Base-by-base conservation (phyloP, 441 rosid genomes). In the Breynia disticha region DNA sequence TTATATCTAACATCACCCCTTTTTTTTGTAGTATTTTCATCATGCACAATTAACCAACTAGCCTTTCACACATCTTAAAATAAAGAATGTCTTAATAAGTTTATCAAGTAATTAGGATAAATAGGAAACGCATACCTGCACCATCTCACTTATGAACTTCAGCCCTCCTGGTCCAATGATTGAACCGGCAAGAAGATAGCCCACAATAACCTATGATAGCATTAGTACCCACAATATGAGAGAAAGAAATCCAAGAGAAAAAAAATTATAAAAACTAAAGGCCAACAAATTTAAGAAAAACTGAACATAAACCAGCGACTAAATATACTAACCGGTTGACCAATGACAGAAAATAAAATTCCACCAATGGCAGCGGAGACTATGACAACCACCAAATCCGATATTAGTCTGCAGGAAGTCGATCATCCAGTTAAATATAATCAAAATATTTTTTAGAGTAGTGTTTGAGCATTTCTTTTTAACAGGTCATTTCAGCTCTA, bases 291-390 rank as follows among this genome's bases (percentile, higher is more conserved):
- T 57, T n/a, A 42, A 28, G 48, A 15, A 15, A 15, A 46, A 60
- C 37, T 45, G 16, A 57, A 54, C 24, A 52, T 45, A 62, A 56
- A 45, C 49, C 16, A 57, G 38, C 48, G 24, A 67, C 38, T 18
- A 41, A 38, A 46, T 37, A 20, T 67, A 61, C 97, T 73, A 60
- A 93, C 97, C 74, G 99, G 97, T 71, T 93, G 97, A 57, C 99
- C 99, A 70, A 93, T 73, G 61, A 96, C 86, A 18, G 99, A 89
- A 74, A 86, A 89, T 63, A 86, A 22, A 53, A 93, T 93, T 67
- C 99, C 99, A 59, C 96, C 99, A 61, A 89, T 79, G 12, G 99
- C 96, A 61, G 96, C 99, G 76, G 90, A 93, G 81, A 93, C 97
- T 55, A 89, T 89, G 79, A 81, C 77, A 43, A 89, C 93, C 70